These are phyloP conservation scores for Epicoccum sorghinum DNA, from an alignment of 2,329 filamentous ascomycete genomes.

Conservation along the genomic window DNA sequence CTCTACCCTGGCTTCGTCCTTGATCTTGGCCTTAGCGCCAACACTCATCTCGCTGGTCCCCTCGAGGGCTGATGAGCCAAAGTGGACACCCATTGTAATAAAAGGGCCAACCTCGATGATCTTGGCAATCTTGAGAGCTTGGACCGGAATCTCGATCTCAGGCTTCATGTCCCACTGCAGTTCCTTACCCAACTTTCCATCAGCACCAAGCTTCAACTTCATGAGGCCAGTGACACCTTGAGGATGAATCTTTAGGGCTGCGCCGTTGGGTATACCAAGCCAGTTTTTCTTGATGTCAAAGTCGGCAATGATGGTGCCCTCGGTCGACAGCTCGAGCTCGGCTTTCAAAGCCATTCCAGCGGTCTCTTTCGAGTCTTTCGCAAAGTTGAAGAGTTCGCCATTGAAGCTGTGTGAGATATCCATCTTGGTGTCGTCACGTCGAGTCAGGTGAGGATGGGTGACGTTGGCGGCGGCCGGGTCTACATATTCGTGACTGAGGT, in stretches of 20 bases:
- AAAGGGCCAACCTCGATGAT: slow-evolving; percentile 30
- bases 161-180: slow-evolving; percentile 28
- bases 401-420: slow-evolving; percentile 24
- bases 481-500: slow-evolving; percentile 24
- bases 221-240: slow-evolving; percentile 24
- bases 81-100: slow-evolving; percentile 29
- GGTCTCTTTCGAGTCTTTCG: slow-evolving; percentile 25
- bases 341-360: slow-evolving; percentile 24
- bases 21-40: slow-evolving; percentile 28
- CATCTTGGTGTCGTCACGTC: slow-evolving; percentile 18
- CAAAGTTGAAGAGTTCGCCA: slow-evolving; percentile 26
- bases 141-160: slow-evolving; percentile 30
- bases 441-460: slow-evolving; percentile 28
- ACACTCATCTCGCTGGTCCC: slow-evolving; percentile 20
- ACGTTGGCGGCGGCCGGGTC: slow-evolving; percentile 22
- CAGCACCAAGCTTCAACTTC: slow-evolving; percentile 21
- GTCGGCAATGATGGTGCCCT: slow-evolving; percentile 27
- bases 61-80: slow-evolving; percentile 25
- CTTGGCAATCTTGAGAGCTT: slow-evolving; percentile 24
- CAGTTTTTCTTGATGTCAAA: slow-evolving; percentile 22
- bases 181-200: slow-evolving; percentile 29
- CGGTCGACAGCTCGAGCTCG: slow-evolving; percentile 25
- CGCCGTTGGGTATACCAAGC: slow-evolving; percentile 18
- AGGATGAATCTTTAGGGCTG: slow-evolving; percentile 25
- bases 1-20: slow-evolving; percentile 23